Percentiles rank a stretch among this genome's conserved stretches.
phyloP scores from a whole-genome alignment of 2,329 filamentous ascomycete genomes.

The Aspergillus alliaceus region DNA sequence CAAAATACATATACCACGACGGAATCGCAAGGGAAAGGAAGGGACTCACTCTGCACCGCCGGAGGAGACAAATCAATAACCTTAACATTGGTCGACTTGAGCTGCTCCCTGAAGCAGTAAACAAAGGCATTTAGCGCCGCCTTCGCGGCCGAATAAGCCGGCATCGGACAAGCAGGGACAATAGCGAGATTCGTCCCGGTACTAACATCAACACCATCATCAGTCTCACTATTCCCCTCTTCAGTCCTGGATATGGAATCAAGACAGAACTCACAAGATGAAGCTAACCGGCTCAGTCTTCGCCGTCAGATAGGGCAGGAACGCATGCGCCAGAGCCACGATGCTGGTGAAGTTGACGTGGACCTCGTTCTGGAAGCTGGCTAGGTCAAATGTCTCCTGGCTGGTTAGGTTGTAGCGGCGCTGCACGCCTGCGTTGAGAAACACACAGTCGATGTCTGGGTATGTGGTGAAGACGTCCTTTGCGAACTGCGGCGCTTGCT shows the following conservation, averaged over 20 bases:
- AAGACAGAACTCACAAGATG: constrained; percentile 30
- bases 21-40: background rate
- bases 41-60: constrained; percentile 36
- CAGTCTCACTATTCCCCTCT: background rate
- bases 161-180: constrained; percentile 48
- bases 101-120: constrained; percentile 47
- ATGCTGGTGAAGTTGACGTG: constrained; percentile 51
- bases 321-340: constrained; percentile 46
- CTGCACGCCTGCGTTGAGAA: constrained; percentile 61
- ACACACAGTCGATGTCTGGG: constrained; percentile 55
- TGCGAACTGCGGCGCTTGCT: constrained; percentile 45
- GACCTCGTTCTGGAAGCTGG: constrained; percentile 43
- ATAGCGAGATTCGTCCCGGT: constrained; percentile 48
- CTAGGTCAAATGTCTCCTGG: constrained; percentile 46
- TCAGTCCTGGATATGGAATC: background rate
- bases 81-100: constrained; percentile 34
- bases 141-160: constrained; percentile 57
- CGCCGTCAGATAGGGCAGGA: constrained; percentile 47
- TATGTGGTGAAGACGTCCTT: constrained; percentile 25
- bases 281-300: constrained; percentile 29
- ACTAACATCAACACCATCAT: constrained; percentile 22
- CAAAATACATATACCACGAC: too few relatives aligned
- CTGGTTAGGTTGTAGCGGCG: constrained; percentile 48
- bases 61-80: constrained; percentile 53
- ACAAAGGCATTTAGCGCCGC: constrained; percentile 53